Evolutionary conservation across 2,329 filamentous ascomycete species (phyloP), one percentile per base, ranked within the genome.

Genomic region (Dothiorella sarmentorum): DNA sequence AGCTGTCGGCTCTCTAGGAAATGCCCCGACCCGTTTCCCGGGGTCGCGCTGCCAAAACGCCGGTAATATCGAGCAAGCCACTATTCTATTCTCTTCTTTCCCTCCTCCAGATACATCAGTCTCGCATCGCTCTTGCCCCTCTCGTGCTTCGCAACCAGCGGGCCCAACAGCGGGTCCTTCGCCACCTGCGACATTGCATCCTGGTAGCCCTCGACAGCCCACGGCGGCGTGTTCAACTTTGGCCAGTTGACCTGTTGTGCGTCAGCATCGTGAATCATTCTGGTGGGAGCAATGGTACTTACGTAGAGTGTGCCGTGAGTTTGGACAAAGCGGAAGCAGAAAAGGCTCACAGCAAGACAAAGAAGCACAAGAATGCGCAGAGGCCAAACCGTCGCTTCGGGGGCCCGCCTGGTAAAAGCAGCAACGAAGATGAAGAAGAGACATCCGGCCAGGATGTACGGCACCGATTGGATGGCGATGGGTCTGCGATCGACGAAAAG

Each of bases 11-110:
- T 53, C 24, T 53, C 49, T 53, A 53, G 49, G 20, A 53, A 40
- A 18, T 27, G 22, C 35, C 22, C n/a, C 15, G 7, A 40, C 22
- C 49, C 49, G 11, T 53, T 37, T 22, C 49, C 49, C 49, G 17
- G 24, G 35, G 35, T 40, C 35, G 22, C 33, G 49, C 24, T 40
- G 35, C 49, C 49, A 18, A 27, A 53, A 53, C 49, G 49, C 49
- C 49, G 15, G 33, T 52, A 31, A 17, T 18, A 24, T 26, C 24
- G 22, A 13, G 27, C 22, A 10, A 56, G 5, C 15, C 43, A 5
- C 51, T 73, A 92, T 72, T 99, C 94, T 69, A 96, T 95, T 72
- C 94, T 90, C 83, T 97, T 99, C 83, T 99, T 99, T 56, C 94
- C 94, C 76, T 99, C 94, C 73, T 99, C 94, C 57, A 95, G 85